These are phyloP conservation scores for Alliaria petiolata DNA, from an alignment of 345 rosid genomes.

Conservation along the genomic window DNA sequence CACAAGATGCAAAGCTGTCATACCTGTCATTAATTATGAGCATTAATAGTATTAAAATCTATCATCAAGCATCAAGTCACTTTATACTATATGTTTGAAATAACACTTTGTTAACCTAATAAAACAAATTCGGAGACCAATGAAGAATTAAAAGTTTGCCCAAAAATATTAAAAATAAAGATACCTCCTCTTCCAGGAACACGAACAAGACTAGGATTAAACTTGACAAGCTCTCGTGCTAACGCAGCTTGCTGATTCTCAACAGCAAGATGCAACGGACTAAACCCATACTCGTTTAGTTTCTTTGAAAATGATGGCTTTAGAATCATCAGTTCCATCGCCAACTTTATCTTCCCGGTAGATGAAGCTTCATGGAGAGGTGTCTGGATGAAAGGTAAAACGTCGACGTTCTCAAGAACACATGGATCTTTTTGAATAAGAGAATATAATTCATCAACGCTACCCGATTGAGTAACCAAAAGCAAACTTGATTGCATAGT, in stretches of 20 bases:
- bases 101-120: background rate
- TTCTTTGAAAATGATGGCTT: constrained; percentile 16
- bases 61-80: too few species aligned
- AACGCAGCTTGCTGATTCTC: background rate
- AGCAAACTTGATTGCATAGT: background rate
- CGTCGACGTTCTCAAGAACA: background rate
- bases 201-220: constrained; percentile 15
- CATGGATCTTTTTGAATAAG: too few species aligned
- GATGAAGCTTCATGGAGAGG: constrained; percentile 8
- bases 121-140: background rate
- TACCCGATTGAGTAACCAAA: background rate
- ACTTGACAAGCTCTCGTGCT: constrained; percentile 13
- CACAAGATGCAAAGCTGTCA: constrained; percentile 26
- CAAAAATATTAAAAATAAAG: background rate
- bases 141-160: background rate
- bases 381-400: background rate
- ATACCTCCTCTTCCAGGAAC: background rate
- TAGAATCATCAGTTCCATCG: constrained; percentile 7
- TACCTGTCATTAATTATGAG: background rate
- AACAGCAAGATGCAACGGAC: constrained; percentile 15
- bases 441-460: too few species aligned
- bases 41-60: too few species aligned
- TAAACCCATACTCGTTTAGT: background rate
- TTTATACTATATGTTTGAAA: too few species aligned
- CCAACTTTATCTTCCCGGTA: background rate